Base-by-base conservation (phyloP, 2,329 filamentous ascomycete genomes). In the Alternaria infectoria region DNA sequence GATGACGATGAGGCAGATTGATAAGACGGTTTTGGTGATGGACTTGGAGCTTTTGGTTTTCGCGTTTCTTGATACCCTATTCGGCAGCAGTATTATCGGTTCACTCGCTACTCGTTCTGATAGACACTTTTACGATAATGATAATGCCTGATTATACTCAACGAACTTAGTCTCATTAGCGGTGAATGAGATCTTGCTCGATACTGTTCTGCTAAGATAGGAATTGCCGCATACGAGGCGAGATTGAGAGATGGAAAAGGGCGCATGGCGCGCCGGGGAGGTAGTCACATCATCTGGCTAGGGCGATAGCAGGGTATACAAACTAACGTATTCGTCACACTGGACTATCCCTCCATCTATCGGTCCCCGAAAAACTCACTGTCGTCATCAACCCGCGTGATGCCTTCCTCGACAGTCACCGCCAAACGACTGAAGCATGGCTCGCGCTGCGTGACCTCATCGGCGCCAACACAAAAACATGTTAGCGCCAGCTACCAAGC, bases 31-130 rank as follows among this genome's bases (percentile, higher is more conserved):
- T 40, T 3, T 40, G 36, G 17, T 11, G 36, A 17, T 23, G 44
- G 44, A 47, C 19, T 47, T 47, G 17, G 19, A 19, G n/a, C 17
- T 23, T 54, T 52, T 52, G 36, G n/a, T n/a, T 45, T 44, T 4
- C 12, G 26, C 49, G 17, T 6, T 57, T 61, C 21, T 64, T 61
- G 62, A 64, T 64, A 64, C 62, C 62, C 62, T 61, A 45, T 52
- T 32, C 47, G 47, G 47, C 54, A 49, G 43, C 30, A 25, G 43
- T 49, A 52, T 55, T 51, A 61, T 64, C 58, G 32, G 15, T 49
- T 25, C 57, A 61, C 54, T 64, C 62, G 57, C 49, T 54, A 50
- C n/a, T 55, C 15, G 30, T 21, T 40, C 8, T 40, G 51, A 52
- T 21, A 61, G 36, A 30, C 46, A 7, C 32, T 28, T 32, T 49